phyloP scores from a whole-genome alignment of 2,329 filamentous ascomycete genomes.

The Botrytis paeoniae region DNA sequence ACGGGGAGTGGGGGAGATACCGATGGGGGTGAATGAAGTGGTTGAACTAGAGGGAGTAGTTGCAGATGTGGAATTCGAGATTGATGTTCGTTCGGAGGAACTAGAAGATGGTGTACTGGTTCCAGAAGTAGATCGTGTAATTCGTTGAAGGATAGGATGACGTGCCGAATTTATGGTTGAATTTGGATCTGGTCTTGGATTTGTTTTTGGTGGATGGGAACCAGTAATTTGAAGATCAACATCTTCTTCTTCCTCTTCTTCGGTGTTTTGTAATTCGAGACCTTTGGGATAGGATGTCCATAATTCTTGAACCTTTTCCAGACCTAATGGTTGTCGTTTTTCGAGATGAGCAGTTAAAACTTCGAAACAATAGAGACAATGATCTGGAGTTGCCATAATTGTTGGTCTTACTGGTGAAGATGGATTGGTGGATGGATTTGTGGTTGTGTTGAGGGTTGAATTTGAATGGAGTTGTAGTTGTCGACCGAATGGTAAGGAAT shows the following conservation, averaged over 20 bases:
- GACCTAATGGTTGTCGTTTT: conserved; percentile 61
- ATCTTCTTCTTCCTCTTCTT: conserved; percentile 38
- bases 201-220: not conserved
- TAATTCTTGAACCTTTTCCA: conserved; percentile 67
- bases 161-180: conserved; percentile 12
- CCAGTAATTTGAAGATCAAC: not conserved
- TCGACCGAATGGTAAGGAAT: not conserved
- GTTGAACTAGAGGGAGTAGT: conserved; percentile 47
- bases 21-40: conserved; percentile 33
- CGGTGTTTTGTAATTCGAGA: conserved; percentile 38
- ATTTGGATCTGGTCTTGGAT: conserved; percentile 1
- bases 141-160: conserved; percentile 26
- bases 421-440: not conserved
- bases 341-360: conserved; percentile 73
- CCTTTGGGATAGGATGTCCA: conserved; percentile 46
- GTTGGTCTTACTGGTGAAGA: not conserved
- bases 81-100: conserved; percentile 14
- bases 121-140: conserved; percentile 20
- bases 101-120: conserved; percentile 6
- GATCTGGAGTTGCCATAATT: conserved; percentile 76
- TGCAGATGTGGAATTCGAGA: conserved; percentile 37
- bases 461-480: not conserved
- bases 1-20: conserved; percentile 22
- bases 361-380: conserved; percentile 95
- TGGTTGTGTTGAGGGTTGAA: not conserved